A percentile compares a stretch with the other conserved stretches of the same genome.
Conservation (phyloP, 176 grass and related monocot species). For the Bolboschoenus planiculmis region DNA sequence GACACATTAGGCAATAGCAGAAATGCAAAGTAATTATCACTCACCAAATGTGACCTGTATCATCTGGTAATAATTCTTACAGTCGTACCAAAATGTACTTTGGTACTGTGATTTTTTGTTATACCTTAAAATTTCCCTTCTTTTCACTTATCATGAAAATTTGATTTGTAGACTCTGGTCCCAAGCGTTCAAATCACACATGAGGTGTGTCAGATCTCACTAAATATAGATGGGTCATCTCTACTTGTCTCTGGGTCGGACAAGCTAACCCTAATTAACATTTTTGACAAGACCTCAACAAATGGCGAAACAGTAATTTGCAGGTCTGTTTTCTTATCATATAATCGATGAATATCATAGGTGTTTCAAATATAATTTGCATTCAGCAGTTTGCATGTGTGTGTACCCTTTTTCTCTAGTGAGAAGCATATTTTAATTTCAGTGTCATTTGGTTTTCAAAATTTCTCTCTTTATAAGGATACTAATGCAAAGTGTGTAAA, state of each 20-base stretch:
- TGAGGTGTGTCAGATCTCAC: constrained; percentile 42
- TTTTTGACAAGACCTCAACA: constrained; percentile 65
- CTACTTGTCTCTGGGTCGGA: constrained; percentile 66
- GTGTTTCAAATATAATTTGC: neutral
- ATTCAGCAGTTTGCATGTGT: neutral
- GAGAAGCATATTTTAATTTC: constrained; percentile 5
- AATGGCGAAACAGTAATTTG: constrained; percentile 54
- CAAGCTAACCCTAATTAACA: constrained; percentile 46
- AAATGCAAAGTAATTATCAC: neutral
- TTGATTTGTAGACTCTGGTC: constrained; percentile 41
- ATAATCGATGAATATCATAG: constrained; percentile 2
- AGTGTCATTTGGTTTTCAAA: neutral
- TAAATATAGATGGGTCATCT: constrained; percentile 68
- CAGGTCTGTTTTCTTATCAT: constrained; percentile 41
- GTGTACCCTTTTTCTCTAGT: constrained; percentile 11
- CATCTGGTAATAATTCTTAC: constrained; percentile 3
- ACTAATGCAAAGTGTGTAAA: constrained; percentile 25
- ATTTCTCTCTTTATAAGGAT: constrained; percentile 20
- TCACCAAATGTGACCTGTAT: constrained; percentile 5
- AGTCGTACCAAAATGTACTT: neutral
- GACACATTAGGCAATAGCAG: neutral
- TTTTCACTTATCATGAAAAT: constrained; percentile 27
- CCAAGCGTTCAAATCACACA: constrained; percentile 49
- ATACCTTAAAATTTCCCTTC: neutral
- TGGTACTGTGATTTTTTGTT: constrained; percentile 2